Percentiles rank a stretch among this genome's conserved stretches.
phyloP scores from a whole-genome alignment of 2,329 filamentous ascomycete genomes.

The Rasamsonia emersonii region DNA sequence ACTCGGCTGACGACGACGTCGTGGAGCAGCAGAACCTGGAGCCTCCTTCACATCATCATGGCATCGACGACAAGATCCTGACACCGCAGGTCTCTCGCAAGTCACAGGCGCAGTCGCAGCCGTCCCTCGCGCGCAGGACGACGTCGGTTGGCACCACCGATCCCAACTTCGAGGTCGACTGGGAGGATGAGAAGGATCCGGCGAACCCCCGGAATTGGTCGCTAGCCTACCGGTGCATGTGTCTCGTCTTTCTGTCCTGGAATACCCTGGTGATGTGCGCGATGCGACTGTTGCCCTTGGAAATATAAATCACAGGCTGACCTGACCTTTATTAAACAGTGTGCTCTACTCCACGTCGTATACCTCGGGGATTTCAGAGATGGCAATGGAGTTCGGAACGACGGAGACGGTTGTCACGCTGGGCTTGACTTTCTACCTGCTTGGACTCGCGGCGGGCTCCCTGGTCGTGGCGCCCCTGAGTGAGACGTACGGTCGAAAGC shows the following conservation, averaged over 20 bases:
- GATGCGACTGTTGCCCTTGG: too few species aligned
- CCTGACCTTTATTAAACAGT: slow-evolving; percentile 18
- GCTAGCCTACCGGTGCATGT: slow-evolving; percentile 47
- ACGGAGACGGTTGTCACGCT: slow-evolving; percentile 35
- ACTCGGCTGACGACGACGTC: slow-evolving; percentile 9
- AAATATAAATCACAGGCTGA: slow-evolving; percentile 11
- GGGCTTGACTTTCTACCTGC: slow-evolving; percentile 8
- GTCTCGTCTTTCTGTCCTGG: slow-evolving; percentile 49
- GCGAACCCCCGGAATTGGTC: slow-evolving; percentile 50
- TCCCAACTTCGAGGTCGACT: slow-evolving; percentile 65
- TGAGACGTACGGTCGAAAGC: slow-evolving; percentile 17
- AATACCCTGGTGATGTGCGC: slow-evolving; percentile 48
- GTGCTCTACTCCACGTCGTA: slow-evolving; percentile 73
- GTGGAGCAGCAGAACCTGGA: not conserved
- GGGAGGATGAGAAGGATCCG: slow-evolving; percentile 50
- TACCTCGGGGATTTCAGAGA: slow-evolving; percentile 60
- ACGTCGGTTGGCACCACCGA: slow-evolving; percentile 40
- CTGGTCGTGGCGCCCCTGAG: slow-evolving; percentile 18
- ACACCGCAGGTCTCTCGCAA: slow-evolving; percentile 22
- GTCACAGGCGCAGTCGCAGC: slow-evolving; percentile 11
- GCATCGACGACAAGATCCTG: slow-evolving; percentile 11
- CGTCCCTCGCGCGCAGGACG: slow-evolving; percentile 27
- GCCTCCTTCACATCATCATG: not conserved
- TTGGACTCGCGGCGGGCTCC: slow-evolving; percentile 11
- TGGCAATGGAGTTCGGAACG: slow-evolving; percentile 47